phyloP scores from a whole-genome alignment of 2,329 filamentous ascomycete species.

The Cryphonectria nitschkei region DNA sequence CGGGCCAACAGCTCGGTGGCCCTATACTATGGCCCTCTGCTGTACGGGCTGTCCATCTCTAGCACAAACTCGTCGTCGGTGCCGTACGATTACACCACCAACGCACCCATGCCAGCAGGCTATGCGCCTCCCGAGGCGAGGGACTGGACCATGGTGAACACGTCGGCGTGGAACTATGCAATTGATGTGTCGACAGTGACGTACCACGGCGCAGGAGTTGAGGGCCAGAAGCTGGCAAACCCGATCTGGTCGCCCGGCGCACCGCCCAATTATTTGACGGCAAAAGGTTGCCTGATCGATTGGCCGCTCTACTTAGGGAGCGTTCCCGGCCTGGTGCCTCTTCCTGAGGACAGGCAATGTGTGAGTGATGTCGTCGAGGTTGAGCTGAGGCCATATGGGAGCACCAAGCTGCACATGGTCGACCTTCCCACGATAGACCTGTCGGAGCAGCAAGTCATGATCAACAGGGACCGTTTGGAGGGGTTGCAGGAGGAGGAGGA shows the following conservation, averaged over 20 bases:
- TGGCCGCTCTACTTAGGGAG: constrained; percentile 37
- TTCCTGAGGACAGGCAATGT: constrained; percentile 31
- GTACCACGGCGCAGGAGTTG: constrained; percentile 26
- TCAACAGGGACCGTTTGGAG: neutral
- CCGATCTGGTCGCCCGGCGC: constrained; percentile 38
- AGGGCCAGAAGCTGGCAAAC: constrained; percentile 30
- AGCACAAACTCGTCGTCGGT: constrained; percentile 32
- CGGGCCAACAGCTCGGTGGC: constrained; percentile 39
- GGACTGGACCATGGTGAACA: constrained; percentile 37
- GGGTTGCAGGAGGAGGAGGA: neutral
- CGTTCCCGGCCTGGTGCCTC: constrained; percentile 33
- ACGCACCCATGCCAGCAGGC: constrained; percentile 27
- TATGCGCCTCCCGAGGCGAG: constrained; percentile 35
- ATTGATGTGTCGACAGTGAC: constrained; percentile 39
- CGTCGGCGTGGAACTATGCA: constrained; percentile 38
- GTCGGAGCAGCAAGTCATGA: neutral
- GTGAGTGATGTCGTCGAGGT: constrained; percentile 32
- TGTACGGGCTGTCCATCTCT: constrained; percentile 39
- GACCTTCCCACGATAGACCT: constrained; percentile 38
- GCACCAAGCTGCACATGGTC: constrained; percentile 41
- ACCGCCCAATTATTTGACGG: constrained; percentile 38
- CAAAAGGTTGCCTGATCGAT: constrained; percentile 39
- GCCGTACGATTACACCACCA: constrained; percentile 31
- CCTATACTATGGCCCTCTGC: constrained; percentile 38
- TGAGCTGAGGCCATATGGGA: constrained; percentile 39